A percentile compares a stretch with the other conserved stretches of the same genome.
phyloP scores from a whole-genome alignment of 106 monocot genomes.

The Dendrobium huoshanense region DNA sequence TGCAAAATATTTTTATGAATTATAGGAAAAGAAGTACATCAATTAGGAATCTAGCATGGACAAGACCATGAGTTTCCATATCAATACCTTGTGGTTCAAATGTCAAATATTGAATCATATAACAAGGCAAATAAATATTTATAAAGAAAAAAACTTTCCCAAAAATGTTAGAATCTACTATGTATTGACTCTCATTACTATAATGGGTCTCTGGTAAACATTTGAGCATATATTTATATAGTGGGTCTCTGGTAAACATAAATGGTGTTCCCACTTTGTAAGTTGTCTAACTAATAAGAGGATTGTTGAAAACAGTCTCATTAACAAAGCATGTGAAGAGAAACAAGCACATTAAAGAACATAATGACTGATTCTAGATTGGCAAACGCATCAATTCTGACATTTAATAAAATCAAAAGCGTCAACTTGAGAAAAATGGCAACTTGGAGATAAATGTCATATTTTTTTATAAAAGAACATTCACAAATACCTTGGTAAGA shows the following conservation, averaged over 20 bases:
- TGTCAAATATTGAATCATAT: neutral
- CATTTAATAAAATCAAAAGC: neutral
- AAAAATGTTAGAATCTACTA: neutral
- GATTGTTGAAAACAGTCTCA: neutral
- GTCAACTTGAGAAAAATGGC: neutral
- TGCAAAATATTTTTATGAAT: neutral
- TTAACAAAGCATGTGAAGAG: neutral
- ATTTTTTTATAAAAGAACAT: neutral
- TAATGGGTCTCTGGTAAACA: neutral
- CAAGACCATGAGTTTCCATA: neutral
- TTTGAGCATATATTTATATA: neutral
- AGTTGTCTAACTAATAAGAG: neutral
- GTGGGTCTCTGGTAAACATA: neutral
- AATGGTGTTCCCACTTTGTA: neutral
- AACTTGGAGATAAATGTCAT: neutral
- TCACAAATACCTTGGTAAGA: slow-evolving; percentile 62
- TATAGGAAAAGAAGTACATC: neutral
- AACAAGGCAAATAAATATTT: neutral
- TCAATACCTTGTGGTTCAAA: neutral
- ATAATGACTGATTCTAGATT: neutral
- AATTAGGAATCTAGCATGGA: neutral
- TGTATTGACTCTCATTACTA: neutral
- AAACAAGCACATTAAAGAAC: neutral
- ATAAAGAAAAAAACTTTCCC: neutral
- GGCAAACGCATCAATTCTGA: neutral